These are phyloP conservation scores for Neophaeococcomyces mojaviensis DNA, from an alignment of 2,329 filamentous ascomycete species.

Conservation along the genomic window DNA sequence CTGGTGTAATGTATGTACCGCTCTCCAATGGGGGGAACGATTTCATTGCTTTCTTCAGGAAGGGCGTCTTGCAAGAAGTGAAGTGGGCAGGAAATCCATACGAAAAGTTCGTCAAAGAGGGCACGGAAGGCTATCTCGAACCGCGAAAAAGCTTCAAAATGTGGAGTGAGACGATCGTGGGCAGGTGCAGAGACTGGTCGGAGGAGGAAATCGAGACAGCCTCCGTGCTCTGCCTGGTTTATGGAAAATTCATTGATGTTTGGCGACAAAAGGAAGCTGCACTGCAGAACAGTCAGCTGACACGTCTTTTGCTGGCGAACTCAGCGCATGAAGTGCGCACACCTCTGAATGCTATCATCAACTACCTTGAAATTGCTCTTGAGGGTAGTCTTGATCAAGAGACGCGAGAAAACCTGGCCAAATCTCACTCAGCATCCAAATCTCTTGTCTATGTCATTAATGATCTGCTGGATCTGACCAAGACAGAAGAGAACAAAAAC, in stretches of 20 bases:
- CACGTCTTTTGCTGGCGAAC: constrained; percentile 70
- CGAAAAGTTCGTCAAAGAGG: constrained; percentile 66
- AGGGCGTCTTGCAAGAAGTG: constrained; percentile 64
- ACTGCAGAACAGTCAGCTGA: constrained; percentile 73
- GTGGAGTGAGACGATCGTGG: constrained; percentile 74
- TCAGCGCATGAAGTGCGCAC: constrained; percentile 89
- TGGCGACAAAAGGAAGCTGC: constrained; percentile 87
- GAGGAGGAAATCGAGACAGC: constrained; percentile 86
- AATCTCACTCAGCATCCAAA: constrained; percentile 84
- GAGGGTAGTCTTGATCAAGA: constrained; percentile 73
- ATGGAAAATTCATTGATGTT: constrained; percentile 84
- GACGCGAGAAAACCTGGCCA: constrained; percentile 73
- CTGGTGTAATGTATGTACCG: constrained; percentile 74
- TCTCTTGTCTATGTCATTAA: constrained; percentile 93
- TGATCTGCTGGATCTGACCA: constrained; percentile 79
- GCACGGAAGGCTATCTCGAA: constrained; percentile 66
- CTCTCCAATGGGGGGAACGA: constrained; percentile 67
- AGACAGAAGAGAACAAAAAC: constrained; percentile 72
- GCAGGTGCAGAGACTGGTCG: constrained; percentile 79
- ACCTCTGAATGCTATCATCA: constrained; percentile 87
- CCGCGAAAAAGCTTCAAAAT: constrained; percentile 71
- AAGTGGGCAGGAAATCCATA: constrained; percentile 86
- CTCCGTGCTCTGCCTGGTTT: constrained; percentile 78
- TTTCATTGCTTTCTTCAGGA: constrained; percentile 89
- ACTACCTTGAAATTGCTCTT: constrained; percentile 83